Percentiles rank a stretch among this genome's conserved stretches.
phyloP scores from a whole-genome alignment of 2,329 filamentous ascomycete genomes.

The Colletotrichum graminicola region DNA sequence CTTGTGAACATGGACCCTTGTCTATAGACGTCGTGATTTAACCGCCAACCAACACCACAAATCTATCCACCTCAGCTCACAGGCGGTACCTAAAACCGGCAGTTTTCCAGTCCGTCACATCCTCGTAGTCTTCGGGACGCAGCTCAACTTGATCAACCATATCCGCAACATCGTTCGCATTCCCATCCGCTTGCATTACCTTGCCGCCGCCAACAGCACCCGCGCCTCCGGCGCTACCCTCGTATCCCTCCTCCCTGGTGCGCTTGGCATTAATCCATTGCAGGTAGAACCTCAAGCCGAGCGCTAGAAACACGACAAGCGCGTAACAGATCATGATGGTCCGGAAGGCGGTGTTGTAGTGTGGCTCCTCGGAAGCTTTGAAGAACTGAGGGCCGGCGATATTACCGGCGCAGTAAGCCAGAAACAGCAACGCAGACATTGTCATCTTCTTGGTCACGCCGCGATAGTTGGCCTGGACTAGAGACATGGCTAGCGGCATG shows the following conservation, averaged over 20 bases:
- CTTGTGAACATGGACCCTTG: neutral
- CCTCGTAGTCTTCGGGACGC: slow-evolving; percentile 63
- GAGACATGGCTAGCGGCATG: slow-evolving; percentile 66
- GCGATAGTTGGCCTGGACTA: slow-evolving; percentile 67
- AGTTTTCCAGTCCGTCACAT: slow-evolving; percentile 71
- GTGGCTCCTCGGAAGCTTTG: slow-evolving; percentile 60
- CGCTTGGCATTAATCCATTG: slow-evolving; percentile 58
- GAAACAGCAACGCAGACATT: slow-evolving; percentile 66
- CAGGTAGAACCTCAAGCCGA: slow-evolving; percentile 62
- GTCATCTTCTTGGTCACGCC: slow-evolving; percentile 73
- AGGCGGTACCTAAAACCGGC: slow-evolving; percentile 69
- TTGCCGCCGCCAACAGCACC: slow-evolving; percentile 56
- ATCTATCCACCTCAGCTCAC: neutral
- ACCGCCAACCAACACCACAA: neutral
- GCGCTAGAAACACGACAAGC: slow-evolving; percentile 59
- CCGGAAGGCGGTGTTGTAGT: slow-evolving; percentile 66
- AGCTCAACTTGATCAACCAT: slow-evolving; percentile 54
- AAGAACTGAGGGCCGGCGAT: slow-evolving; percentile 70
- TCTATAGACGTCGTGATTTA: neutral
- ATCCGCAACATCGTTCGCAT: slow-evolving; percentile 46
- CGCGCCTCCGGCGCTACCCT: slow-evolving; percentile 57
- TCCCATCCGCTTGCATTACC: slow-evolving; percentile 47
- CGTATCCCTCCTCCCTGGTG: slow-evolving; percentile 57
- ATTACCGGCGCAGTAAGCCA: slow-evolving; percentile 68
- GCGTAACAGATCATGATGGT: slow-evolving; percentile 69